Base-by-base conservation (phyloP, 2,329 filamentous ascomycete species). In the Trichoderma breve region DNA sequence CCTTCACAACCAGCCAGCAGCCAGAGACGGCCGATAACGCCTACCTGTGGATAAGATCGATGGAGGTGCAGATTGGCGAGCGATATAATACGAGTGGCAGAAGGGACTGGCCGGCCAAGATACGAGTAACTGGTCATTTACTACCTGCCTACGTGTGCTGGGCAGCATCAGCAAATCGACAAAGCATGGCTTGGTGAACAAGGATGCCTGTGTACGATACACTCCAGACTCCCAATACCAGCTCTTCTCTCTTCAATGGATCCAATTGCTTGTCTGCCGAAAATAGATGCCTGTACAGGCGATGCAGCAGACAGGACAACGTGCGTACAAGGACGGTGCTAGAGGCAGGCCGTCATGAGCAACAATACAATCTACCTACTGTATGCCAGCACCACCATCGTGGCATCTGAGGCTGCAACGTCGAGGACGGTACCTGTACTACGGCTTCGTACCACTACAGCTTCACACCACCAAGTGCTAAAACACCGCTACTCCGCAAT, bases 11-110 rank as follows among this genome's bases (percentile, higher is more conserved):
- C 55, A 62, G 18, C 26, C 39, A 47, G 57, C 12, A 62, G 14
- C n/a, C 55, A 64, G 43, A 70, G 53, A n/a, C 32, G 32, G 39
- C 43, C 60, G 58, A 70, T 63, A 63, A 70, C 68, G 58, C 58
- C 24, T 57, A 18, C 47, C 39, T 53, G 57, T 62, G 43, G 66
- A 62, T 70, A 36, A 70, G 66, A 70, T 70, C 66, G 66, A 70
- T 70, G 57, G 36, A 55, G 70, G 43, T 67, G 70, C 55, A 71
- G 70, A 71, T 71, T 71, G 70, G 62, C 70, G 70, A 71, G 63
- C 66, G 57, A 61, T 36, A 21, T 5, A 34, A 62, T 60, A 69
- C 66, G 57, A 70, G 39, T 32, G 24, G 36, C 21, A 32, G 39
- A 70, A 62, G 39, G 39, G 28, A 30, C 34, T n/a, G 47, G 21